A percentile compares a stretch with the other conserved stretches of the same genome.
phyloP scores from a whole-genome alignment of 257 asterid genomes.

The Nicotiana paniculata region DNA sequence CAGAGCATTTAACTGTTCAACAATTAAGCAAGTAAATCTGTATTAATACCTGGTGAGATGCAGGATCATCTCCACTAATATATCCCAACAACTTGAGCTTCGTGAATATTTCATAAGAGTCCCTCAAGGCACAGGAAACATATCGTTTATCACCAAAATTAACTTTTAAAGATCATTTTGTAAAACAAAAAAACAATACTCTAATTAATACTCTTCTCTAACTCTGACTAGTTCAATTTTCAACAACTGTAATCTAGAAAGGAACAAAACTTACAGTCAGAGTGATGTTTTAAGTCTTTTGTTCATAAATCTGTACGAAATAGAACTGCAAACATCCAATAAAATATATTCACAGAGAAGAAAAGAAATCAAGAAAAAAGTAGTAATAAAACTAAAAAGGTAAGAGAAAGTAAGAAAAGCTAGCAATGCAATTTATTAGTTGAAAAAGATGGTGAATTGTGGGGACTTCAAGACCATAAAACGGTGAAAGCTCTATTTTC shows the following conservation, averaged over 20 bases:
- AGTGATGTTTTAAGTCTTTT: background rate
- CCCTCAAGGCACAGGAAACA: slow-evolving; percentile 93
- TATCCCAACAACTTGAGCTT: slow-evolving; percentile 87
- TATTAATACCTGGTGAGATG: slow-evolving; percentile 73
- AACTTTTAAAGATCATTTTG: background rate
- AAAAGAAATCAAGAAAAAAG: background rate
- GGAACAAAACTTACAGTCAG: background rate
- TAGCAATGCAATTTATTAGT: slow-evolving; percentile 13
- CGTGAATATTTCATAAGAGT: slow-evolving; percentile 90
- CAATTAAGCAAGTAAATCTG: background rate
- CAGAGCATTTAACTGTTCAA: background rate
- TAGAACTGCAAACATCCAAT: slow-evolving; percentile 22
- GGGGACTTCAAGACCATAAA: slow-evolving; percentile 57
- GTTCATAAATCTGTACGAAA: no score
- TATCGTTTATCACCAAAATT: background rate
- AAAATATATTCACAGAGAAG: background rate
- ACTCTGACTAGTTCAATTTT: background rate
- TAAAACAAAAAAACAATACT: background rate
- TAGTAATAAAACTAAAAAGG: background rate
- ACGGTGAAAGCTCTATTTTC: background rate
- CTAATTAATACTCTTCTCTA: background rate
- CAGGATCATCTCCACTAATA: slow-evolving; percentile 62
- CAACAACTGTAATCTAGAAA: background rate
- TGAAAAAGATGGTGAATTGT: slow-evolving; percentile 27
- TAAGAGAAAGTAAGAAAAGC: background rate